Evolutionary conservation across 1,284 basidiomycete species (phyloP).

Genomic region (Ganoderma leucocontextum): DNA sequence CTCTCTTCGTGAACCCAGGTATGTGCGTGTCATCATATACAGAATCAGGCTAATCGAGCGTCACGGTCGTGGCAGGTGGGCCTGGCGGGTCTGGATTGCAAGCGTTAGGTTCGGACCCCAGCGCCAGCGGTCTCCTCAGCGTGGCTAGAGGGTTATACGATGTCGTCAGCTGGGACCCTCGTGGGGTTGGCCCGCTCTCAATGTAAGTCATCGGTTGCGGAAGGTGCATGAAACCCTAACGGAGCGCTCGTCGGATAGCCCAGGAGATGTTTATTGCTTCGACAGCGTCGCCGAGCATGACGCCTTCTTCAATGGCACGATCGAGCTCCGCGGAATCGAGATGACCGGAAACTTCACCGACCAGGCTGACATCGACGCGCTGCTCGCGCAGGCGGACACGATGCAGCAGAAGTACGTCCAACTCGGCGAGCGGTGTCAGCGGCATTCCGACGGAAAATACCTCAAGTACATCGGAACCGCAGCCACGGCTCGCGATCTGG

Average conservation of each 20-base stretch:
- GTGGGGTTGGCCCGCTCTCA: conserved; percentile 23
- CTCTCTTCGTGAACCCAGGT: conserved; percentile 27
- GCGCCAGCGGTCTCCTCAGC: conserved; percentile 7
- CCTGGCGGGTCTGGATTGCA: conserved; percentile 17
- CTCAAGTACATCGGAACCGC: conserved; percentile 30
- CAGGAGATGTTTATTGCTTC: conserved; percentile 25
- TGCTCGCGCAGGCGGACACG: conserved; percentile 18
- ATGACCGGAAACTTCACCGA: conserved; percentile 23
- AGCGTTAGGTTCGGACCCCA: neutral
- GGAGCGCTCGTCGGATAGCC: conserved; percentile 5
- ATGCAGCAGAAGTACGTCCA: conserved; percentile 24
- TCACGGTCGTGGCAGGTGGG: conserved; percentile 15
- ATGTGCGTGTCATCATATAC: neutral
- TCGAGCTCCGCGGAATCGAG: conserved; percentile 18
- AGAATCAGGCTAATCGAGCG: neutral
- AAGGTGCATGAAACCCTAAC: neutral
- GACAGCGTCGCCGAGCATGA: conserved; percentile 10
- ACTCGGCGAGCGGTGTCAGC: conserved; percentile 12
- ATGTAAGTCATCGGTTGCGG: conserved; percentile 5
- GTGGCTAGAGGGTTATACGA: conserved; percentile 19
- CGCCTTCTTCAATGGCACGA: conserved; percentile 24
- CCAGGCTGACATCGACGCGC: conserved; percentile 7
- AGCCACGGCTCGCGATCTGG: conserved; percentile 27
- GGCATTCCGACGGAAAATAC: neutral
- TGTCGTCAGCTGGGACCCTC: conserved; percentile 26